Percentiles rank a stretch among this genome's conserved stretches.
phyloP scores from a whole-genome alignment of 345 rosid species.

The Melastoma malabathricum region DNA sequence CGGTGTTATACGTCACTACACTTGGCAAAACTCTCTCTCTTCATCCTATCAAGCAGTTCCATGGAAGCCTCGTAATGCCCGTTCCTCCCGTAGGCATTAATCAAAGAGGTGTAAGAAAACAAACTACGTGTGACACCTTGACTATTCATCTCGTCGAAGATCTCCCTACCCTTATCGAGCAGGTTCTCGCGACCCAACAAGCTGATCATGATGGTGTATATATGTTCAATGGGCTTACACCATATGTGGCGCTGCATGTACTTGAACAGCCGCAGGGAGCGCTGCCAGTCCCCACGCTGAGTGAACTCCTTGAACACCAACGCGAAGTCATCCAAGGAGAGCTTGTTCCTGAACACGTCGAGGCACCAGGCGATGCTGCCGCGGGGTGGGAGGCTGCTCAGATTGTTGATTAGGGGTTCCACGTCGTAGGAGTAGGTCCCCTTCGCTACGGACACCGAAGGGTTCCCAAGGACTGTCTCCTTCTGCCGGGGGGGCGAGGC shows the following conservation, averaged over 20 bases:
- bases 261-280: slow-evolving; percentile 83
- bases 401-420: slow-evolving; percentile 86
- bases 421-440: slow-evolving; percentile 95
- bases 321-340: slow-evolving; percentile 78
- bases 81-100: slow-evolving; percentile 79
- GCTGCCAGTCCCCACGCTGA: slow-evolving; percentile 89
- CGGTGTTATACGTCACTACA: slow-evolving; percentile 84
- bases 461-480: slow-evolving; percentile 62
- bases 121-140: slow-evolving; percentile 72
- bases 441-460: slow-evolving; percentile 66
- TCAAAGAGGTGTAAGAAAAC: slow-evolving; percentile 77
- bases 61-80: slow-evolving; percentile 63
- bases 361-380: slow-evolving; percentile 89
- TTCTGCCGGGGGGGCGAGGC: slow-evolving; percentile 40
- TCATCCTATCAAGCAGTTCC: slow-evolving; percentile 74
- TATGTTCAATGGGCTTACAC: slow-evolving; percentile 97
- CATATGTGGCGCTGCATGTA: slow-evolving; percentile 95
- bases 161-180: slow-evolving; percentile 69
- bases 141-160: slow-evolving; percentile 80
- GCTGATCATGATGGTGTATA: slow-evolving; percentile 81
- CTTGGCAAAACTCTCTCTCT: slow-evolving; percentile 62
- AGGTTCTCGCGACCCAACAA: slow-evolving; percentile 76
- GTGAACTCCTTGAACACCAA: slow-evolving; percentile 91
- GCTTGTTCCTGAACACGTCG: slow-evolving; percentile 80
- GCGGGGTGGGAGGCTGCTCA: slow-evolving; percentile 95